Percentiles rank a stretch among this genome's conserved stretches.
Evolutionary conservation across 106 monocot species (phyloP).

Genomic region (Alisma plantagoaquatica): DNA sequence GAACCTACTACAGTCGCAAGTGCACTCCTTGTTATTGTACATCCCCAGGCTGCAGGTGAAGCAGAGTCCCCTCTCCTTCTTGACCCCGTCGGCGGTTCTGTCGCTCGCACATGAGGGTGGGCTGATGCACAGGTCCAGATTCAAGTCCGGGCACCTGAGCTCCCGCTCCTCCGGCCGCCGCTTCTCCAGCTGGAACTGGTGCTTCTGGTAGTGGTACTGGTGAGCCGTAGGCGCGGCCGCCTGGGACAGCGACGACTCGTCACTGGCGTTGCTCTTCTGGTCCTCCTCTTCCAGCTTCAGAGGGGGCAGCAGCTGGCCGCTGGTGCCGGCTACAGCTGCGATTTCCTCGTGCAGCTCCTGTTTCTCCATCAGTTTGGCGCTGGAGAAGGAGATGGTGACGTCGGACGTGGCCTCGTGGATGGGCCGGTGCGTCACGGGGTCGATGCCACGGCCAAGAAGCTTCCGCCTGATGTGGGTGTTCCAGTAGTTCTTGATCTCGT

Average conservation of each 20-base stretch:
- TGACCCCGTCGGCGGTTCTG: slow-evolving; percentile 8
- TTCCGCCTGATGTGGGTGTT: slow-evolving; percentile 63
- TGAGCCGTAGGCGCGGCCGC: too few relatives aligned
- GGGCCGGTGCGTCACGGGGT: slow-evolving; percentile 34
- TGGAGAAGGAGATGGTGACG: slow-evolving; percentile 34
- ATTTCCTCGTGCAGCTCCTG: slow-evolving; percentile 1
- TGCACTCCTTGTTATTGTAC: slow-evolving; percentile 30
- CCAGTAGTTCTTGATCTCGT: slow-evolving; percentile 75
- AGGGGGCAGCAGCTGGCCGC: neutral
- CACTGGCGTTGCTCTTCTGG: slow-evolving; percentile 2
- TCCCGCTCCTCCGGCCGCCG: slow-evolving; percentile 8
- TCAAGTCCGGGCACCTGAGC: slow-evolving; percentile 45
- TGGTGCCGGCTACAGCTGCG: too few relatives aligned
- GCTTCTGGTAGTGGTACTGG: too few relatives aligned
- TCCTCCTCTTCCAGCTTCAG: neutral
- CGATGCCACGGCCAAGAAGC: slow-evolving; percentile 42
- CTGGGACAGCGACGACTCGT: neutral
- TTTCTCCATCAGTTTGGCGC: neutral
- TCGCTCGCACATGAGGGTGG: slow-evolving; percentile 14
- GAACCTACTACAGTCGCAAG: slow-evolving; percentile 25
- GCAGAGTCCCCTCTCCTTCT: slow-evolving; percentile 22
- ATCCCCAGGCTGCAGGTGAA: slow-evolving; percentile 37
- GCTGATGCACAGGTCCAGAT: slow-evolving; percentile 69
- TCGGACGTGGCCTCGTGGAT: slow-evolving; percentile 15
- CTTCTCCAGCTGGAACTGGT: neutral